Base-by-base conservation (phyloP, 2,329 filamentous ascomycete species). In the Diaporthe destruens region DNA sequence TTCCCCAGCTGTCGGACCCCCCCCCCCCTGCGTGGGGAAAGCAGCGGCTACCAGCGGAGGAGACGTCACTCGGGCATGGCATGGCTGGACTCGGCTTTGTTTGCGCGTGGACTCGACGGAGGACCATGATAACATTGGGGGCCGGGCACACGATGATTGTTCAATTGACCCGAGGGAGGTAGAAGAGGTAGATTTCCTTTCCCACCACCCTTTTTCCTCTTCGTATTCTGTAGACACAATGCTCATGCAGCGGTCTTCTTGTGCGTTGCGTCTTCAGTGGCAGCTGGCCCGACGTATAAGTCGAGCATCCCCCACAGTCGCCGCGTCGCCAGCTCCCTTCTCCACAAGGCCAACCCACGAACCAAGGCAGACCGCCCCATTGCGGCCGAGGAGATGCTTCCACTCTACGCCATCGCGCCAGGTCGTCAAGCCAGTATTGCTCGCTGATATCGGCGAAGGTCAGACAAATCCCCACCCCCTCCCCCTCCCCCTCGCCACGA, bases 361-460 rank as follows among this genome's bases (percentile, higher is more conserved):
- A 44, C 29, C 71, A 55, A 54, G 32, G 67, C 63, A 34, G 36
- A 42, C 32, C 44, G 66, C 39, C 23, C 29, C 66, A 4, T 55
- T 70, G 32, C 51, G 25, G 18, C 44, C 54, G 25, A 23, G 29
- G 25, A 84, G 86, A 77, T 84, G 83, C 73, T 89, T 90, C 77
- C 87, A 89, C 74, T 84, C 85, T 55, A 86, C 87, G 23, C 82
- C 82, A 75, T 81, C 80, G 20, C 77, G 88, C 57, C 84, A 83
- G 66, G 89, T 87, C 1, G 87, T 96, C 59, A 96, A 96, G 83
- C 94, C 94, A 1, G 95, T 96, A 73, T 79, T 96, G 53, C 84
- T 97, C 73, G 94, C 94, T 75, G 94, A 97, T 80, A 96, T 97
- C 82, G 94, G 94, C 66, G 94, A 97, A 87, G 93, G 93, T 93